A percentile compares a stretch with the other conserved stretches of the same genome.
These are phyloP conservation scores for Argentina anserina DNA, from an alignment of 306 rosid genomes.

Conservation along the genomic window DNA sequence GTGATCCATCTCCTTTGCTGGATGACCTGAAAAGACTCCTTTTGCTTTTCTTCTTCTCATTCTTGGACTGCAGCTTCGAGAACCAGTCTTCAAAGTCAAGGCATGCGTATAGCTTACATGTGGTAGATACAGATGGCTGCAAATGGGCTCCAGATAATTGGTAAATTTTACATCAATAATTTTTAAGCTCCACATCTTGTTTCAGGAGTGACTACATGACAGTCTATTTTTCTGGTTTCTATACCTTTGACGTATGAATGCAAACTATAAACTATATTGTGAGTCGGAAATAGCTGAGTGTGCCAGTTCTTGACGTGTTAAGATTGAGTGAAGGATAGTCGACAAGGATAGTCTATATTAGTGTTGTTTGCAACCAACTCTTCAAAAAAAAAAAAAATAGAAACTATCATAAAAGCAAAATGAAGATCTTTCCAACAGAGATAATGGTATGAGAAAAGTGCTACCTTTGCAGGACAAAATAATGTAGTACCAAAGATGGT, in stretches of 20 bases:
- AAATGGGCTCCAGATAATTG: constrained; percentile 88
- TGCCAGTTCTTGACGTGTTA: background rate
- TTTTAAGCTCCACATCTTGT: background rate
- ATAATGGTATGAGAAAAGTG: background rate
- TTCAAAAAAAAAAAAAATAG: background rate
- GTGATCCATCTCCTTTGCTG: constrained; percentile 2
- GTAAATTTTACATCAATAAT: constrained; percentile 38
- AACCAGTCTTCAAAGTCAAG: constrained; percentile 86
- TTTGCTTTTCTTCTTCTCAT: constrained; percentile 9
- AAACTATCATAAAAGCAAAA: background rate
- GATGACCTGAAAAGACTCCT: constrained; percentile 3
- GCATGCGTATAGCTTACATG: constrained; percentile 87
- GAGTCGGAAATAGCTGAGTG: background rate
- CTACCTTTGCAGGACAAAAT: background rate
- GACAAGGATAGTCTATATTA: too few relatives aligned
- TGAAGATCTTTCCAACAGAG: background rate
- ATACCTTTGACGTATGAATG: background rate
- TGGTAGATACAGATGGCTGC: constrained; percentile 89
- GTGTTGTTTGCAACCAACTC: background rate
- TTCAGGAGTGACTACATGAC: background rate
- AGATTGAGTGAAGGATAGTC: background rate
- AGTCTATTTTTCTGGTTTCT: background rate
- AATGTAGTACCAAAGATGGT: background rate
- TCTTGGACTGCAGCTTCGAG: constrained; percentile 64
- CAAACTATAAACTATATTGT: background rate